phyloP scores from a whole-genome alignment of 2,329 filamentous ascomycete species.

The Penicillium corylophilum region DNA sequence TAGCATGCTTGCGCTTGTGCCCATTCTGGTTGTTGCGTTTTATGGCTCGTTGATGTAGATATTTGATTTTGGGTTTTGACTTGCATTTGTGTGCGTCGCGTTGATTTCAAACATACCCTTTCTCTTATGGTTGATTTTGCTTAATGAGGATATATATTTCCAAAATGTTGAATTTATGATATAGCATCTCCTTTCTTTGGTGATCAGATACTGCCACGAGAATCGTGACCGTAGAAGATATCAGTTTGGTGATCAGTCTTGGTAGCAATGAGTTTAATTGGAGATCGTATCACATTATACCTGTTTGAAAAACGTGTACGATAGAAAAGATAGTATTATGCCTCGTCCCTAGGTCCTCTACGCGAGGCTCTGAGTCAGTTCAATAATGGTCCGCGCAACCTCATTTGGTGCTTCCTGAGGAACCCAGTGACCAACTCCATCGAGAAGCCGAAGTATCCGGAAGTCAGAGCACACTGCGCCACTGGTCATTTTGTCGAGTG shows the following conservation, averaged over 20 bases:
- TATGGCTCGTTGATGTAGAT: conserved; percentile 22
- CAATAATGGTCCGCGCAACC: conserved; percentile 37
- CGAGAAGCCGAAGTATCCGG: conserved; percentile 53
- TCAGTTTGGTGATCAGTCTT: background rate
- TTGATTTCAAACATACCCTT: conserved; percentile 22
- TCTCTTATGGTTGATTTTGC: conserved; percentile 1
- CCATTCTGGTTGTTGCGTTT: conserved; percentile 26
- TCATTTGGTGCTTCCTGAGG: conserved; percentile 64
- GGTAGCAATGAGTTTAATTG: background rate
- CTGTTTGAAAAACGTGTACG: background rate
- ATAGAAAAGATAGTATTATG: background rate
- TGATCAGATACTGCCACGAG: no score
- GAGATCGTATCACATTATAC: background rate
- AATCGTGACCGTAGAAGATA: background rate
- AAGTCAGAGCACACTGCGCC: conserved; percentile 54
- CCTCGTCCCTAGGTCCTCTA: background rate
- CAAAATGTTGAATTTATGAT: background rate
- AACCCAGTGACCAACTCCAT: conserved; percentile 68
- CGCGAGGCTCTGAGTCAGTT: conserved; percentile 5
- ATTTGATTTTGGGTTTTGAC: background rate
- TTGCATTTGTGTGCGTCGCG: conserved; percentile 22
- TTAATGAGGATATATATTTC: background rate
- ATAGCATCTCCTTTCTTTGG: background rate
- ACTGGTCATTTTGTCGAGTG: conserved; percentile 55
- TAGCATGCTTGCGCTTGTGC: conserved; percentile 22